Percentiles rank a stretch among this genome's conserved stretches.
These are phyloP conservation scores for Plasmodium fragile DNA, from an alignment of 169 alveolate genomes.

Conservation along the genomic window DNA sequence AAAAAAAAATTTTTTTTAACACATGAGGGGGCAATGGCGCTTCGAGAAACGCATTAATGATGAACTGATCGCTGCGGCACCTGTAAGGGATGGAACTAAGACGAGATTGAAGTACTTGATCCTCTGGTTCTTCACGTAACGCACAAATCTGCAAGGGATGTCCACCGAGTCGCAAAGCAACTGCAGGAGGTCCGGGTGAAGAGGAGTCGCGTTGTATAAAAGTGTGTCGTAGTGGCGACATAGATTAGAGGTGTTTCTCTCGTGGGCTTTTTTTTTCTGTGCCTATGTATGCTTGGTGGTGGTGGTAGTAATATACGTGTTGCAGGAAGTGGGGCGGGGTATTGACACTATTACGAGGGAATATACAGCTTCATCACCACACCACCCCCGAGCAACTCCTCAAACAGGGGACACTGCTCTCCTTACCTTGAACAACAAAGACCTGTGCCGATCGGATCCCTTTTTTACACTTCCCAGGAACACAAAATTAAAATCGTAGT, in stretches of 20 bases:
- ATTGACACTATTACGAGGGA: neutral
- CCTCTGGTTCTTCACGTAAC: slow-evolving; percentile 5
- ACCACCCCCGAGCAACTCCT: neutral
- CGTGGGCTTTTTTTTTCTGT: neutral
- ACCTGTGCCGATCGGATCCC: slow-evolving; percentile 52
- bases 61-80: neutral
- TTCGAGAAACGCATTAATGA: too few relatives aligned
- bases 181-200: neutral
- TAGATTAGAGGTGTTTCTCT: neutral
- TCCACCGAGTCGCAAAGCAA: slow-evolving; percentile 43
- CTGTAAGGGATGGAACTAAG: slow-evolving; percentile 52
- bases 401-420: neutral
- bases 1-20: neutral
- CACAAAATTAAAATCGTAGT: slow-evolving; percentile 47
- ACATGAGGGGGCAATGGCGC: neutral
- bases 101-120: slow-evolving; percentile 52
- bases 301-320: too few relatives aligned
- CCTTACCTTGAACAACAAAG: slow-evolving; percentile 37
- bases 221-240: neutral
- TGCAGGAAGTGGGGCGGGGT: neutral
- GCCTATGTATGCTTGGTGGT: neutral
- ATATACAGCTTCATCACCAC: too few relatives aligned
- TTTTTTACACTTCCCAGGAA: slow-evolving; percentile 61
- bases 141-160: slow-evolving; percentile 58
- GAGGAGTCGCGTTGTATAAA: neutral